Evolutionary conservation across 1,284 basidiomycete genomes (phyloP).

Genomic region (Cutaneotrichosporon dermatis): DNA sequence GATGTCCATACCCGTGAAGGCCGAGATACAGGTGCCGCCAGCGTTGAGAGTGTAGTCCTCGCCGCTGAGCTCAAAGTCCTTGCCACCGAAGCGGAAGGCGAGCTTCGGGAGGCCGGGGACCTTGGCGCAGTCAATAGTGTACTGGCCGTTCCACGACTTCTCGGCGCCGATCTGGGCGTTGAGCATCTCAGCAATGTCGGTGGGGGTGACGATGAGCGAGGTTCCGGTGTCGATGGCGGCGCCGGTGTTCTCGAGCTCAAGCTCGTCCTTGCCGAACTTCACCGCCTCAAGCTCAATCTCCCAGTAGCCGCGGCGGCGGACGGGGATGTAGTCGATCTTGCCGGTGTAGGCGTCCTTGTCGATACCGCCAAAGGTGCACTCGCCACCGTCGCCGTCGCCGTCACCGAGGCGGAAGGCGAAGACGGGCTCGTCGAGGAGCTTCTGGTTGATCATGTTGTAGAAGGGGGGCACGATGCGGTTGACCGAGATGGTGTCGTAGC

Average conservation of each 20-base stretch:
- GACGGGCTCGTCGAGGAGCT: slow-evolving; percentile 74
- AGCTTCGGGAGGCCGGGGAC: slow-evolving; percentile 79
- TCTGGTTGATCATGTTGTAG: slow-evolving; percentile 86
- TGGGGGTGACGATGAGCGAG: slow-evolving; percentile 60
- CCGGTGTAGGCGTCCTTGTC: slow-evolving; percentile 76
- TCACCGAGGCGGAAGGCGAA: slow-evolving; percentile 91
- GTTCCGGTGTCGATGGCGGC: slow-evolving; percentile 89
- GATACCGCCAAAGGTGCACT: slow-evolving; percentile 89
- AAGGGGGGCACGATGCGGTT: slow-evolving; percentile 92
- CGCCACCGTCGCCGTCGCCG: slow-evolving; percentile 84
- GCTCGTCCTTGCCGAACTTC: slow-evolving; percentile 72
- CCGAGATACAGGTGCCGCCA: slow-evolving; percentile 89
- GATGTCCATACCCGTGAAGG: slow-evolving; percentile 90
- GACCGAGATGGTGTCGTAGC: slow-evolving; percentile 88
- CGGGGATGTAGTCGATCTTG: slow-evolving; percentile 79
- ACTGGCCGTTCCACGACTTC: slow-evolving; percentile 92
- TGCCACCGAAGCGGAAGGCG: slow-evolving; percentile 75
- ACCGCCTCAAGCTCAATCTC: slow-evolving; percentile 90
- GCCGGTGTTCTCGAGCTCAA: slow-evolving; percentile 84
- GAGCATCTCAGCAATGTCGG: slow-evolving; percentile 94
- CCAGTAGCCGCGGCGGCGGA: slow-evolving; percentile 98
- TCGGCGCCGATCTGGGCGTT: slow-evolving; percentile 79
- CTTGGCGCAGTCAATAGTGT: slow-evolving; percentile 82
- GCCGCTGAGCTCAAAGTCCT: slow-evolving; percentile 72
- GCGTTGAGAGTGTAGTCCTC: slow-evolving; percentile 83